Percentiles rank a stretch among this genome's conserved stretches.
Evolutionary conservation across 2,329 filamentous ascomycete genomes (phyloP).

Genomic region (Diaporthe sp.): DNA sequence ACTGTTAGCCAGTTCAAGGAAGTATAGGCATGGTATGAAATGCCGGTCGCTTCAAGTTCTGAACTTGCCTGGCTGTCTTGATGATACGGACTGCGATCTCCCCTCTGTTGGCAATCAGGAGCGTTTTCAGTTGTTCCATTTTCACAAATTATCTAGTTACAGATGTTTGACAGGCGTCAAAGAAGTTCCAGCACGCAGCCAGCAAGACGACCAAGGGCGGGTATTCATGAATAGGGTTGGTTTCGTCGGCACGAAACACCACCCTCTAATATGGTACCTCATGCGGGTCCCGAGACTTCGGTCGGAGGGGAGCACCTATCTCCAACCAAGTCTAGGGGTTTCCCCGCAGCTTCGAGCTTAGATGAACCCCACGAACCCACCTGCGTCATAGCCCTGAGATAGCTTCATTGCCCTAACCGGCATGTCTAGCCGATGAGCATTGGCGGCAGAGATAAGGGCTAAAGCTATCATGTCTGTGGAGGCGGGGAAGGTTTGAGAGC

Average conservation of each 20-base stretch:
- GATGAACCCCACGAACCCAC: constrained; percentile 1
- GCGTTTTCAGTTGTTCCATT: constrained; percentile 53
- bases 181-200: not conserved
- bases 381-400: constrained; percentile 7
- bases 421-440: not conserved
- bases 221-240: not conserved
- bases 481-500: not conserved
- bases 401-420: constrained; percentile 11
- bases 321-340: not conserved
- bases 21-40: rapidly evolving
- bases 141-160: not conserved
- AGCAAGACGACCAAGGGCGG: not conserved
- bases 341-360: constrained; percentile 12
- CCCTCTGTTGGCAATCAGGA: constrained; percentile 71
- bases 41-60: no score
- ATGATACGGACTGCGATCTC: constrained; percentile 69
- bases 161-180: not conserved
- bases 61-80: constrained; percentile 52
- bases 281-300: not conserved
- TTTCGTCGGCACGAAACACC: no score
- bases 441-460: not conserved
- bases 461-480: not conserved
- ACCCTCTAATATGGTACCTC: not conserved
- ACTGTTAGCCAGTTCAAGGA: not conserved
- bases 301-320: not conserved